Percentiles rank a stretch among this genome's conserved stretches.
Evolutionary conservation across 345 rosid species (phyloP).

Genomic region (Carallia pectinifolia): DNA sequence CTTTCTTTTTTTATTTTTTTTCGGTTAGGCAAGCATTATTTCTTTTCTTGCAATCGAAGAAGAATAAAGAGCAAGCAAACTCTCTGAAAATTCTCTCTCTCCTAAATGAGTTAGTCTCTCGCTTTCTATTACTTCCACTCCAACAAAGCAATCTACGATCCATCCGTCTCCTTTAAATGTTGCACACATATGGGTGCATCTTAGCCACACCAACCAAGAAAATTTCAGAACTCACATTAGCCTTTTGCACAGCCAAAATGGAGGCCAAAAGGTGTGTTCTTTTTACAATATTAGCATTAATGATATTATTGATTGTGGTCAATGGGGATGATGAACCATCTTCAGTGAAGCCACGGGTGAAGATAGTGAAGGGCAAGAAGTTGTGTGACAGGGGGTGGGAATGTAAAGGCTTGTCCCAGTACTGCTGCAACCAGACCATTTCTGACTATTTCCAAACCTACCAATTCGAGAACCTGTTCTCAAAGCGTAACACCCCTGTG

Average conservation of each 20-base stretch:
- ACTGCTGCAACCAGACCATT: constrained; percentile 19
- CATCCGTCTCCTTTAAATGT: constrained; percentile 9
- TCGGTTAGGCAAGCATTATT: background rate
- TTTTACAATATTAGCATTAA: background rate
- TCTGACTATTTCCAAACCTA: constrained; percentile 31
- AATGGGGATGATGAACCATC: constrained; percentile 27
- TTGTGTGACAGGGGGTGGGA: constrained; percentile 29
- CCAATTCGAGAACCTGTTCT: constrained; percentile 28
- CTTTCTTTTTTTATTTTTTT: background rate
- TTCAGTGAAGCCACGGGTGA: constrained; percentile 34
- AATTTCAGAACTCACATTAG: background rate
- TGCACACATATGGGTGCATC: background rate
- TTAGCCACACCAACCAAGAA: constrained; percentile 2
- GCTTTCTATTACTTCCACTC: constrained; percentile 39
- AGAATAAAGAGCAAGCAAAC: constrained; percentile 42
- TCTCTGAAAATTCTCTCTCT: constrained; percentile 43
- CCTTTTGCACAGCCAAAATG: constrained; percentile 26
- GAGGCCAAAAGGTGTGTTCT: constrained; percentile 27
- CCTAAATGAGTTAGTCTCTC: constrained; percentile 44
- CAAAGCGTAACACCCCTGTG: constrained; percentile 26
- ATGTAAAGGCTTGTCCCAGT: constrained; percentile 7
- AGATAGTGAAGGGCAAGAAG: constrained; percentile 29
- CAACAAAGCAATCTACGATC: constrained; percentile 17
- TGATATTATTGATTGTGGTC: constrained; percentile 10
- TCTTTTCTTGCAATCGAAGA: constrained; percentile 58